Evolutionary conservation across 2,329 filamentous ascomycete genomes (phyloP).

Genomic region (Torrubiella hemipterigena): DNA sequence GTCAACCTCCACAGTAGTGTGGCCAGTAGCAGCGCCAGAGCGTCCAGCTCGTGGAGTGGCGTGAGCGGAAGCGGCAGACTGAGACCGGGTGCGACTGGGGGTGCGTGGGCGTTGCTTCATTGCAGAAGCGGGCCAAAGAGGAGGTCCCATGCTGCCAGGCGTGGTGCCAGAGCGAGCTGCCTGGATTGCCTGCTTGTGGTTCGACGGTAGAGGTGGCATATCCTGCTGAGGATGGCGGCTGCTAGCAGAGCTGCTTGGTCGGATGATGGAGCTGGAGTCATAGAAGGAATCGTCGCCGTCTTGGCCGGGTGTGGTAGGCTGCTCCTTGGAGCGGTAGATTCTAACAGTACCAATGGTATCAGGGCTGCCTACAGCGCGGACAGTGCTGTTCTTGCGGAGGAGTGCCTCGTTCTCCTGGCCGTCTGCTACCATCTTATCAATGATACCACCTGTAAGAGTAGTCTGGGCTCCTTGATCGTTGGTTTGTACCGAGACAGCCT

Average conservation of each 20-base stretch:
- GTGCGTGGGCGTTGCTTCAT: conserved; percentile 46
- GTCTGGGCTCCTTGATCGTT: conserved; percentile 73
- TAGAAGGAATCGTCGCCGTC: conserved; percentile 24
- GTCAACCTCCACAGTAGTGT: conserved; percentile 33
- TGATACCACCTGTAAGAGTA: conserved; percentile 65
- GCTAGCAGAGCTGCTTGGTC: conserved; percentile 67
- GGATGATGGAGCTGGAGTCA: conserved; percentile 25
- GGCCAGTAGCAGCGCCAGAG: conserved; percentile 31
- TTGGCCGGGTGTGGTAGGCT: conserved; percentile 31
- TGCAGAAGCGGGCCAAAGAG: conserved; percentile 70
- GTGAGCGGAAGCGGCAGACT: conserved; percentile 40
- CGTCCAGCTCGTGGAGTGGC: conserved; percentile 42
- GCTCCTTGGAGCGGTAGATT: conserved; percentile 35
- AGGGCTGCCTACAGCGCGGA: conserved; percentile 19
- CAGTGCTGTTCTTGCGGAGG: conserved; percentile 24
- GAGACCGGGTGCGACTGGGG: conserved; percentile 39
- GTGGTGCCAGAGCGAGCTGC: conserved; percentile 54
- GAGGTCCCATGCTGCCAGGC: conserved; percentile 64
- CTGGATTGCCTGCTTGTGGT: conserved; percentile 77
- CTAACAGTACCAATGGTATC: conserved; percentile 29
- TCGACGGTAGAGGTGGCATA: conserved; percentile 63
- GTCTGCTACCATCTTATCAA: conserved; percentile 61
- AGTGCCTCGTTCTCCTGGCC: conserved; percentile 9
- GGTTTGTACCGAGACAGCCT: conserved; percentile 29
- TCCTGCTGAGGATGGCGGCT: conserved; percentile 30